These are phyloP conservation scores for Cyberlindnera americana DNA, from an alignment of 805 yeast genomes.

Conservation along the genomic window DNA sequence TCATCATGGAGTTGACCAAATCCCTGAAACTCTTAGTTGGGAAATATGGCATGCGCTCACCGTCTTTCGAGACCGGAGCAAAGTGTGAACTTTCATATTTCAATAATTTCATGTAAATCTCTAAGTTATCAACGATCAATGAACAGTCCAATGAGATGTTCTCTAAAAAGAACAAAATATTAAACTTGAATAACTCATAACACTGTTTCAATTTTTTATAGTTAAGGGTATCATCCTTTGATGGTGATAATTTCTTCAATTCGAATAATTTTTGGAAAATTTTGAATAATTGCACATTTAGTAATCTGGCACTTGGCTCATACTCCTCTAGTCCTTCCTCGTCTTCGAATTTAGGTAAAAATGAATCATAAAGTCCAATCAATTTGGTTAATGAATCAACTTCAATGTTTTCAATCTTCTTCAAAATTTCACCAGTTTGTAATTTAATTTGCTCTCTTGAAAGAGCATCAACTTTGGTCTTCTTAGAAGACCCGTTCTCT, in stretches of 20 bases:
- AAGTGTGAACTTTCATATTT: conserved; percentile 53
- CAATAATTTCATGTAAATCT: conserved; percentile 51
- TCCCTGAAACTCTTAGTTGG: conserved; percentile 51
- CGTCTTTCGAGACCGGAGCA: conserved; percentile 37
- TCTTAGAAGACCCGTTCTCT: conserved; percentile 4
- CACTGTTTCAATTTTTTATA: conserved; percentile 60
- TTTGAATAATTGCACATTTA: conserved; percentile 23
- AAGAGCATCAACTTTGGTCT: conserved; percentile 2
- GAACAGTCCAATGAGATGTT: conserved; percentile 41
- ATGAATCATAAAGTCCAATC: conserved; percentile 21
- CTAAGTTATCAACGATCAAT: conserved; percentile 49
- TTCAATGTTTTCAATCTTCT: conserved; percentile 8
- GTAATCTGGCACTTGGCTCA: conserved; percentile 20
- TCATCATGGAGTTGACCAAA: conserved; percentile 37
- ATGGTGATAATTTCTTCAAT: conserved; percentile 11
- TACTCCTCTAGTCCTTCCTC: conserved; percentile 19
- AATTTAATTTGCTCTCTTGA: conserved; percentile 17
- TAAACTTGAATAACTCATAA: conserved; percentile 50
- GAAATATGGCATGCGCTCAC: conserved; percentile 48
- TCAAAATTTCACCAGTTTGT: conserved; percentile 10
- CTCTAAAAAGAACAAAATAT: conserved; percentile 40
- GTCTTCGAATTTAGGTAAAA: conserved; percentile 19
- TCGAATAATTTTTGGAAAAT: conserved; percentile 24
- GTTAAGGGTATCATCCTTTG: conserved; percentile 42
- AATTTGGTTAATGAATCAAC: conserved; percentile 6